These are phyloP conservation scores for Purpureocillium lavendulum DNA, from an alignment of 2,329 filamentous ascomycete species.

Conservation along the genomic window DNA sequence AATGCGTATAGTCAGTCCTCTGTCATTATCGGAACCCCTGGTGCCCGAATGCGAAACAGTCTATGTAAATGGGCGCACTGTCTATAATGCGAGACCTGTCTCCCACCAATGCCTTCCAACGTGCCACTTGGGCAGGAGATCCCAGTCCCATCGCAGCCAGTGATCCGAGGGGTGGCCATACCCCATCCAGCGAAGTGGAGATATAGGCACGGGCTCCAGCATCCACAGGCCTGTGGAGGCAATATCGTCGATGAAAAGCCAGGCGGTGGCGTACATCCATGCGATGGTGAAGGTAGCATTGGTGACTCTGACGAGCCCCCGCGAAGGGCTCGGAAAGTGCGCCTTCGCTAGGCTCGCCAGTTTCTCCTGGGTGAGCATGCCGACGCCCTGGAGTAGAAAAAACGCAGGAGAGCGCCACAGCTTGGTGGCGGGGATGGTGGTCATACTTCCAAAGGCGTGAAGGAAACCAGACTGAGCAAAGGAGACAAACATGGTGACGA, in stretches of 20 bases:
- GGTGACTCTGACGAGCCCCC: conserved; percentile 33
- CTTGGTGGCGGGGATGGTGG: conserved; percentile 44
- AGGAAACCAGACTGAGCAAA: conserved; percentile 61
- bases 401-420: conserved; percentile 55
- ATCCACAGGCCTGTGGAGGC: conserved; percentile 67
- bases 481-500: conserved; percentile 22
- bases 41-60: no score
- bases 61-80: no score
- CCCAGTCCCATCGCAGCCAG: conserved; percentile 59
- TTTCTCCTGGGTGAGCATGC: conserved; percentile 50
- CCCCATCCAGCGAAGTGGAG: conserved; percentile 57
- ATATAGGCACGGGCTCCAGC: conserved; percentile 74
- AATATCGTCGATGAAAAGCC: conserved; percentile 68
- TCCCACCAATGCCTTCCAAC: conserved; percentile 55
- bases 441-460: conserved; percentile 63
- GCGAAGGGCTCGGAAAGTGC: conserved; percentile 31
- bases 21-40: no score
- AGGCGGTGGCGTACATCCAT: conserved; percentile 63
- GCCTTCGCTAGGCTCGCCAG: conserved; percentile 24
- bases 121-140: conserved; percentile 47
- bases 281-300: conserved; percentile 55
- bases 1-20: no score
- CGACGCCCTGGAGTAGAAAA: conserved; percentile 63
- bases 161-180: conserved; percentile 51
- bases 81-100: conserved; percentile 23